Percentiles rank a stretch among this genome's conserved stretches.
phyloP scores from a whole-genome alignment of 2,329 filamentous ascomycete genomes.

The Pyrenophora seminiperda region DNA sequence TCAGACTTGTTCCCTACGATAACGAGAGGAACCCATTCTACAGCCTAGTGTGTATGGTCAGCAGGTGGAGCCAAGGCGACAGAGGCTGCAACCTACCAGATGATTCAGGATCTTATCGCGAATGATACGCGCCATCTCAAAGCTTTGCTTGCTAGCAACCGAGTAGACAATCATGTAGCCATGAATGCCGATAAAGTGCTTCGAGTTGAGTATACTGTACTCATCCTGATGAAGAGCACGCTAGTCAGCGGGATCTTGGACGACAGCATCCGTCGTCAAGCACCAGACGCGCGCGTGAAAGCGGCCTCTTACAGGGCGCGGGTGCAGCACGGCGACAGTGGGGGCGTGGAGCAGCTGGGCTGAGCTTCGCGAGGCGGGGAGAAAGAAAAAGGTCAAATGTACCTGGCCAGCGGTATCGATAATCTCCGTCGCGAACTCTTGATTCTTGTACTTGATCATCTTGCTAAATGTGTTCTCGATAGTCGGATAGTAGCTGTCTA shows the following conservation, averaged over 20 bases:
- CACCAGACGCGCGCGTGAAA: neutral
- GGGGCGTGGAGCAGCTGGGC: slow-evolving; percentile 21
- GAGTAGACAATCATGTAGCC: slow-evolving; percentile 99
- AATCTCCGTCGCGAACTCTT: slow-evolving; percentile 95
- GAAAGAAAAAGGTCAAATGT: slow-evolving; percentile 42
- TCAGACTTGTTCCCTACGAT: slow-evolving; percentile 98
- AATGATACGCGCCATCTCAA: slow-evolving; percentile 97
- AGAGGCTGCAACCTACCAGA: slow-evolving; percentile 64
- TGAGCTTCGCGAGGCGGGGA: slow-evolving; percentile 20
- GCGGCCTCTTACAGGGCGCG: neutral
- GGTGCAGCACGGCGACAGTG: slow-evolving; percentile 14
- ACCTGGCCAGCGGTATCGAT: slow-evolving; percentile 97
- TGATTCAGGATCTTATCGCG: slow-evolving; percentile 97
- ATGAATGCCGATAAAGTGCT: slow-evolving; percentile 99
- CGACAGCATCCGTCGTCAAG: slow-evolving; percentile 4
- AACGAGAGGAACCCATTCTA: slow-evolving; percentile 89
- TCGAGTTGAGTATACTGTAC: slow-evolving; percentile 97
- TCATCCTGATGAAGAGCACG: slow-evolving; percentile 69
- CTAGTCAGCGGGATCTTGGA: slow-evolving; percentile 30
- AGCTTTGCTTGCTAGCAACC: slow-evolving; percentile 90
- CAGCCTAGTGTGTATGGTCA: slow-evolving; percentile 64
- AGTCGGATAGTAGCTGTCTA: slow-evolving; percentile 98
- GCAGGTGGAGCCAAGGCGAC: slow-evolving; percentile 7
- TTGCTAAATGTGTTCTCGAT: slow-evolving; percentile 99
- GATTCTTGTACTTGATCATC: slow-evolving; percentile 87